Evolutionary conservation across 139 green algal genomes (phyloP), one percentile per base, ranked within the genome.

Genomic region (Chlorella sp.): DNA sequence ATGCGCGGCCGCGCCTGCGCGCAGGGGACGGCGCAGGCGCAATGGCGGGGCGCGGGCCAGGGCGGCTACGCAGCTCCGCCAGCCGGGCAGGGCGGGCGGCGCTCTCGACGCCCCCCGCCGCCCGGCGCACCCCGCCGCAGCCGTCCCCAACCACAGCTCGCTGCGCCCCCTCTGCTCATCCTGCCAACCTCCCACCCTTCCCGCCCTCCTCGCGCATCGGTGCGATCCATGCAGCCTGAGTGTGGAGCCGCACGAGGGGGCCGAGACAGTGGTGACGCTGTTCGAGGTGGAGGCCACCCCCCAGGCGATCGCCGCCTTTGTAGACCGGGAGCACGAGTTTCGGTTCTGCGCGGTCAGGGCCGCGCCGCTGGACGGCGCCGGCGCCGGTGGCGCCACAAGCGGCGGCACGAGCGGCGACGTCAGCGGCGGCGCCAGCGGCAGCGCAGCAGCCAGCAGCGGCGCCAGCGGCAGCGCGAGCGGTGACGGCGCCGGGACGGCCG

Each of bases 311-410:
- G 62, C 77, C 15, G 92, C 90, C 11, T 97, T 96, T 64, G 88
- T 97, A 6, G 79, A 89, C 38, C 74, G 94, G 15, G 94, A 98
- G 83, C 90, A 97, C 68, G 94, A 98, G 85, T 97, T 97, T 74
- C 79, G 87, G 21, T 96, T 97, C 50, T 70, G 93, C 31, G 90
- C 83, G 19, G n/a, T n/a, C n/a, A n/a, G n/a, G n/a, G n/a, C n/a
- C n/a, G n/a, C n/a, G n/a, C n/a, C n/a, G n/a, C n/a, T n/a, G n/a
- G n/a, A n/a, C n/a, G n/a, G n/a, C n/a, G n/a, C n/a, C n/a, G n/a
- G n/a, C n/a, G n/a, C n/a, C n/a, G n/a, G n/a, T n/a, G n/a, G n/a
- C n/a, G n/a, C n/a, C n/a, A n/a, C n/a, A n/a, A n/a, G n/a, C n/a
- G n/a, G n/a, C n/a, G n/a, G n/a, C n/a, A n/a, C n/a, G n/a, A n/a